A percentile compares a stretch with the other conserved stretches of the same genome.
phyloP scores from a whole-genome alignment of 768 basidiomycete genomes.

The Kwoniella sp. region DNA sequence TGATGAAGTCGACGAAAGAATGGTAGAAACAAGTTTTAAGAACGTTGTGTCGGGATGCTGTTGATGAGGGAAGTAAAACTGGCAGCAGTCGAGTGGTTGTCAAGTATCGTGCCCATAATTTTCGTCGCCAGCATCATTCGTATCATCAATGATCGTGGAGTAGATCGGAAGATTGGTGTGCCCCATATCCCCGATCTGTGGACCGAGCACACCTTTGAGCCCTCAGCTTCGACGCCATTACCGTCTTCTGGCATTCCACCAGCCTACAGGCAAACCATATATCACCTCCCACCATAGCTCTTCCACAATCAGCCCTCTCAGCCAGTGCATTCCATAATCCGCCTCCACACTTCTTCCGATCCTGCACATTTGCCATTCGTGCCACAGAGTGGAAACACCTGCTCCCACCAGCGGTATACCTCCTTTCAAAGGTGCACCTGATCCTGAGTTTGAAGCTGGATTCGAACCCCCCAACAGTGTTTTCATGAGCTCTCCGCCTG shows the following conservation, averaged over 20 bases:
- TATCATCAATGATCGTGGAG: no score
- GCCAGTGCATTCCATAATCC: conserved; percentile 42
- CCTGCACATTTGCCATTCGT: conserved; percentile 50
- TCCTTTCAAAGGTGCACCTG: neutral
- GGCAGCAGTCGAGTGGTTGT: no score
- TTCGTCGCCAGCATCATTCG: no score
- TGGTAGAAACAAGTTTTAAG: no score
- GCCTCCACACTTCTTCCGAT: conserved; percentile 42
- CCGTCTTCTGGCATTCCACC: conserved; percentile 5
- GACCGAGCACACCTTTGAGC: no score
- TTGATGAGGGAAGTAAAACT: no score
- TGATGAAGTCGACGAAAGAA: no score
- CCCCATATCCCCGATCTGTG: no score
- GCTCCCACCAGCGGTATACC: conserved; percentile 46
- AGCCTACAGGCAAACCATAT: conserved; percentile 21
- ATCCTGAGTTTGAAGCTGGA: neutral
- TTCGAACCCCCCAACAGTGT: conserved; percentile 21
- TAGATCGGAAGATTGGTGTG: no score
- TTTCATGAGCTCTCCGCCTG: conserved; percentile 29
- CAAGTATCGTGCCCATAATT: no score
- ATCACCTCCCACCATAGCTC: conserved; percentile 36
- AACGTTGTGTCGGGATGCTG: no score
- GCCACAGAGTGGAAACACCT: conserved; percentile 48
- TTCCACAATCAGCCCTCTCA: conserved; percentile 32
- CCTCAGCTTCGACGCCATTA: neutral